Percentiles rank a stretch among this genome's conserved stretches.
Conservation (phyloP, 371 early-diverging fungal species). For the Rhizopus stolonifer region DNA sequence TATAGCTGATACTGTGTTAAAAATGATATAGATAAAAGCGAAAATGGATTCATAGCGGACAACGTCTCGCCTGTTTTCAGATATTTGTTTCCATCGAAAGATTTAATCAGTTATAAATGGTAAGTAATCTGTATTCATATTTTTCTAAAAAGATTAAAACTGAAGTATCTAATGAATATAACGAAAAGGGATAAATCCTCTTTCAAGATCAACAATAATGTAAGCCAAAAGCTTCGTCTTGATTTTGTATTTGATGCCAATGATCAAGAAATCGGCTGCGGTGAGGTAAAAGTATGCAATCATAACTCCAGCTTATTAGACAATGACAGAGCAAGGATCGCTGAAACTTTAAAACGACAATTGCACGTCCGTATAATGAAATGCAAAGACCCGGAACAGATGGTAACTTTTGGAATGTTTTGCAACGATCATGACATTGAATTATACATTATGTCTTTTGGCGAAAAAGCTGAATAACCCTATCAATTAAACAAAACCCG, state of each 20-base stretch:
- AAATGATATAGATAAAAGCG: slow-evolving; percentile 12
- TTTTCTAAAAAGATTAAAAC: no score
- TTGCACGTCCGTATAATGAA: background rate
- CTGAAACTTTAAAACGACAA: background rate
- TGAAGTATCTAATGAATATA: background rate
- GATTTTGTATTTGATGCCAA: slow-evolving; percentile 1
- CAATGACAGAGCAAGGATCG: background rate
- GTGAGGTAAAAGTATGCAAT: background rate
- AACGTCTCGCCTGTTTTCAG: slow-evolving; percentile 9
- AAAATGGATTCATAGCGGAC: slow-evolving; percentile 14
- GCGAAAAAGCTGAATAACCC: background rate
- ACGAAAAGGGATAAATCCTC: background rate
- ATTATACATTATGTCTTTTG: background rate
- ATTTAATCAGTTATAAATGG: background rate
- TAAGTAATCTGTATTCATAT: slow-evolving; percentile 2
- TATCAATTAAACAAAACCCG: background rate
- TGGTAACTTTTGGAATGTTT: background rate
- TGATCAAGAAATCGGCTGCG: slow-evolving; percentile 8
- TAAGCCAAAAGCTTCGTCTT: background rate
- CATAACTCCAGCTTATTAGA: slow-evolving; percentile 2
- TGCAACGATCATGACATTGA: background rate
- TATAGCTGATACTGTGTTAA: slow-evolving; percentile 12
- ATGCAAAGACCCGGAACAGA: background rate
- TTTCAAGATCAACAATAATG: background rate
- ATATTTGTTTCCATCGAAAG: background rate